A percentile compares a stretch with the other conserved stretches of the same genome.
These are phyloP conservation scores for Eucalyptus leucophloia DNA, from an alignment of 345 rosid species.

Conservation along the genomic window DNA sequence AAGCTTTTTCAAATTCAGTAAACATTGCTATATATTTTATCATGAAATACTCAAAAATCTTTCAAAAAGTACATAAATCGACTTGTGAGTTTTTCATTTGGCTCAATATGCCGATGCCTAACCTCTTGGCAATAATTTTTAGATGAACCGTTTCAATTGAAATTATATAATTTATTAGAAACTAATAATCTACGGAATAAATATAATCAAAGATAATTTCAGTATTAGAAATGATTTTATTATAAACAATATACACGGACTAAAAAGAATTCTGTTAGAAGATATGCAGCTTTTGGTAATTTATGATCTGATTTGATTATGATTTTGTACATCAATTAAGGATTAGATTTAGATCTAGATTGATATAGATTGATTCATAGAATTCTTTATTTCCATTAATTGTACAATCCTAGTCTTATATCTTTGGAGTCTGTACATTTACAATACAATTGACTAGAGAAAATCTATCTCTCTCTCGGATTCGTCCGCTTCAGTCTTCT, in stretches of 20 bases:
- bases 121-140: not conserved
- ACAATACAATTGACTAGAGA: too few relatives aligned
- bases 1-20: accelerated
- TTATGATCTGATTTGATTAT: too few relatives aligned
- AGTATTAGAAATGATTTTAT: not conserved
- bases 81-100: not conserved
- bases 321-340: too few relatives aligned
- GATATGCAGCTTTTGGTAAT: too few relatives aligned
- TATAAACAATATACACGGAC: not conserved
- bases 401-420: too few relatives aligned
- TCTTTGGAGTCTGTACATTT: too few relatives aligned
- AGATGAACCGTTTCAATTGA: not conserved
- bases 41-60: not conserved
- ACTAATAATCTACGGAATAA: not conserved
- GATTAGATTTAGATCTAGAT: too few relatives aligned
- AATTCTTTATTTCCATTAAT: too few relatives aligned
- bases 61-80: not conserved
- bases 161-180: not conserved
- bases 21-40: not conserved
- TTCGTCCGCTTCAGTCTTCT: too few relatives aligned
- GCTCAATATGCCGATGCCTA: accelerated
- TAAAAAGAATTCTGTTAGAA: not conserved
- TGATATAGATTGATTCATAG: too few relatives aligned
- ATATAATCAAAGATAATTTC: not conserved
- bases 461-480: too few relatives aligned